A percentile compares a stretch with the other conserved stretches of the same genome.
Evolutionary conservation across 2,329 filamentous ascomycete genomes (phyloP).

Genomic region (Lasiodiplodia citricola): DNA sequence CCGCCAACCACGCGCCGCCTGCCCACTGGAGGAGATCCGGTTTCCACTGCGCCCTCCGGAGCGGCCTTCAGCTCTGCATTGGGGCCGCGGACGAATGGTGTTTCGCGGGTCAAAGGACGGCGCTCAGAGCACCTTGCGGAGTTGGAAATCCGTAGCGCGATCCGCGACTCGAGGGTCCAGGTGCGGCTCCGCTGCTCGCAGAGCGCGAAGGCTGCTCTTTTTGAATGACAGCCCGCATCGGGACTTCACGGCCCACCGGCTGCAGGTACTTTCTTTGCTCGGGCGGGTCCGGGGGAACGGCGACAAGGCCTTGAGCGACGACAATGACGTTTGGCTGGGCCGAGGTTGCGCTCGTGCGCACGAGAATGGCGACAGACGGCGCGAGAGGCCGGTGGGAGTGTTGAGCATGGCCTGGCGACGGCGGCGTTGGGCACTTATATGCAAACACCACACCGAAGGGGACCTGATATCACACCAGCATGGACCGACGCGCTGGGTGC

Average conservation of each 20-base stretch:
- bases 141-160: constrained; percentile 18
- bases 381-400: background rate
- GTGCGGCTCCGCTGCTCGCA: background rate
- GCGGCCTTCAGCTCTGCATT: constrained; percentile 12
- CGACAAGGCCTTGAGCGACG: background rate
- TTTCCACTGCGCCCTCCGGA: constrained; percentile 16
- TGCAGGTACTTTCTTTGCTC: background rate
- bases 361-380: background rate
- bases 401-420: background rate
- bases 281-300: constrained; percentile 16
- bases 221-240: constrained; percentile 13
- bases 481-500: constrained; percentile 12
- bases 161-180: constrained; percentile 6
- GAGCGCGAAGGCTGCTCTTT: constrained; percentile 18
- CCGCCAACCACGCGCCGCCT: constrained; percentile 9
- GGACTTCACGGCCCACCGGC: constrained; percentile 21
- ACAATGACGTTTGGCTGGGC: background rate
- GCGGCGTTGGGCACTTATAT: constrained; percentile 19
- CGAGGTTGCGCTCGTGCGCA: background rate
- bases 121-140: constrained; percentile 5
- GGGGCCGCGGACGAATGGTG: constrained; percentile 11
- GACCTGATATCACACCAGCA: constrained; percentile 21
- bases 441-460: background rate
- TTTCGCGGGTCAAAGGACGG: constrained; percentile 14
- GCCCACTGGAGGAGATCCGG: constrained; percentile 2